A percentile compares a stretch with the other conserved stretches of the same genome.
phyloP scores from a whole-genome alignment of 176 grass and related monocot genomes.

The Calamus simplicifolius region DNA sequence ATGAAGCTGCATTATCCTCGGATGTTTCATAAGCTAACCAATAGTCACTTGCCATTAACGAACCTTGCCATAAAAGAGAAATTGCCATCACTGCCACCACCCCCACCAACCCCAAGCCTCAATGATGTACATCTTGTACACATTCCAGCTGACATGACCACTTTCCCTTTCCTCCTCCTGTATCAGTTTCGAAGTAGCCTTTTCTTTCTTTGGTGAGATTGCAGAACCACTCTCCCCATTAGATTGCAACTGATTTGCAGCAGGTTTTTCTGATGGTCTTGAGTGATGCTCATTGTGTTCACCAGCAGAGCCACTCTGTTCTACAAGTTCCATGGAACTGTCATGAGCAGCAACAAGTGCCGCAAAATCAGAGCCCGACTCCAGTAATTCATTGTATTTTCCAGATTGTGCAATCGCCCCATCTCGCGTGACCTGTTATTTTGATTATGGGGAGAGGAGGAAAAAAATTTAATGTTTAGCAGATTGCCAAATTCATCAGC shows the following conservation, averaged over 20 bases:
- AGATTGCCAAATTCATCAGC: too few relatives aligned
- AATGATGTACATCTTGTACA: conserved; percentile 82
- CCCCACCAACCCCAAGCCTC: conserved; percentile 86
- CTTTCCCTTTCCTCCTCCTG: conserved; percentile 79
- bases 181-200: conserved; percentile 67
- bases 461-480: too few relatives aligned
- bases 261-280: not conserved
- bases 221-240: conserved; percentile 15
- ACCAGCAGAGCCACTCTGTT: conserved; percentile 25
- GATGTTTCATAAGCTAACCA: conserved; percentile 89
- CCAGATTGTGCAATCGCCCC: conserved; percentile 69
- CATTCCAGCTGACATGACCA: conserved; percentile 61
- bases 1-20: conserved; percentile 27
- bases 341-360: conserved; percentile 75
- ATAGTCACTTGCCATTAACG: conserved; percentile 70
- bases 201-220: conserved; percentile 38
- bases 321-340: conserved; percentile 95
- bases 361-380: conserved; percentile 52
- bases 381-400: conserved; percentile 66
- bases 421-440: conserved; percentile 68
- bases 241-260: conserved; percentile 4
- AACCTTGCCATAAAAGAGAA: conserved; percentile 50
- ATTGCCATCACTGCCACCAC: conserved; percentile 32
- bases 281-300: conserved; percentile 7
- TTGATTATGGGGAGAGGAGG: too few relatives aligned